These are phyloP conservation scores for Penicillium nordicum DNA, from an alignment of 2,329 filamentous ascomycete species.

Conservation along the genomic window DNA sequence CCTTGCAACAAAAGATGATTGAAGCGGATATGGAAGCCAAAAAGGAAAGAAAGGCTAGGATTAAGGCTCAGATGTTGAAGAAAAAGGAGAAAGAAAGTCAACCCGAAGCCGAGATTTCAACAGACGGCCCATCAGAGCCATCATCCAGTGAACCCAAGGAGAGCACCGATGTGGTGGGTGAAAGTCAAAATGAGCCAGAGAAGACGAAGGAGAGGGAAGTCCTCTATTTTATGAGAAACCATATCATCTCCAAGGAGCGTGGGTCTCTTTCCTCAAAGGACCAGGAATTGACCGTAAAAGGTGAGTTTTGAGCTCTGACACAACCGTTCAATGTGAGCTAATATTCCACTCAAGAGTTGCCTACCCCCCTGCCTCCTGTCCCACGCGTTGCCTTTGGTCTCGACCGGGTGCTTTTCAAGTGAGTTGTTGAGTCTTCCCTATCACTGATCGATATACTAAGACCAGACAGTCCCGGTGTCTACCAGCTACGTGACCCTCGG, in stretches of 20 bases:
- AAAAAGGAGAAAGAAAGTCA: not conserved
- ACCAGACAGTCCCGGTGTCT: conserved; percentile 65
- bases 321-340: not conserved
- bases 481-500: conserved; percentile 82
- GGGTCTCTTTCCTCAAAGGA: conserved; percentile 14
- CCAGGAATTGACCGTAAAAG: conserved; percentile 10
- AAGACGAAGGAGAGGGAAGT: not conserved
- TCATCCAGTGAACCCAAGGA: not conserved
- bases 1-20: not conserved
- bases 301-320: conserved; percentile 14
- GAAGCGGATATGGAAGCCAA: not conserved
- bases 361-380: conserved; percentile 50
- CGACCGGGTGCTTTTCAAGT: conserved; percentile 90
- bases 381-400: conserved; percentile 70
- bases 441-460: conserved; percentile 2
- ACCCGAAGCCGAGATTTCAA: not conserved
- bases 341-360: conserved; percentile 29
- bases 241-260: conserved; percentile 1
- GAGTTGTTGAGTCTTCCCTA: conserved; percentile 22
- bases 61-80: not conserved
- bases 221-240: not conserved
- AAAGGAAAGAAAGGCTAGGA: not conserved
- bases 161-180: not conserved
- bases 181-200: not conserved
- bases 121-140: not conserved